Percentiles rank a stretch among this genome's conserved stretches.
These are phyloP conservation scores for Rhizopogon vinicolor DNA, from an alignment of 768 basidiomycete genomes.

Conservation along the genomic window DNA sequence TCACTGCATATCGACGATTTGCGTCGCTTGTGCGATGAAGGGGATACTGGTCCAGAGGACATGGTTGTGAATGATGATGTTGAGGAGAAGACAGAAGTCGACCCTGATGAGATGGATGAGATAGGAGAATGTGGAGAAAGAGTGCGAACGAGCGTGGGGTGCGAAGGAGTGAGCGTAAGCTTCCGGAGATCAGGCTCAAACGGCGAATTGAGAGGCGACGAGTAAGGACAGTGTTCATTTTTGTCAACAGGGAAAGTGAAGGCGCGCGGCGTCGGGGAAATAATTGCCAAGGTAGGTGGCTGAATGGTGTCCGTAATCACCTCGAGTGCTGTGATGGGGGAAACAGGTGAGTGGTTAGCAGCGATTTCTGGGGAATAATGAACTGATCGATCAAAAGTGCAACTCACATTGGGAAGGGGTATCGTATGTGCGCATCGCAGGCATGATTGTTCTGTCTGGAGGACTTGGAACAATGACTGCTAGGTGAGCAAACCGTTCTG, in stretches of 20 bases:
- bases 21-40: constrained; percentile 44
- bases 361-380: background rate
- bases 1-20: constrained; percentile 44
- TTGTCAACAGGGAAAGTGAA: constrained; percentile 37
- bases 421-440: constrained; percentile 76
- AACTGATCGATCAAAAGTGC: background rate
- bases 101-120: constrained; percentile 28
- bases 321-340: constrained; percentile 55
- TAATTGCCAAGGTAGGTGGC: constrained; percentile 50
- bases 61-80: constrained; percentile 31
- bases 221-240: constrained; percentile 50
- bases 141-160: constrained; percentile 32
- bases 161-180: constrained; percentile 41
- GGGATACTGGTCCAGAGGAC: constrained; percentile 25
- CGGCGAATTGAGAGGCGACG: constrained; percentile 63
- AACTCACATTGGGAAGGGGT: constrained; percentile 49
- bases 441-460: constrained; percentile 51
- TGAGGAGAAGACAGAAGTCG: constrained; percentile 37
- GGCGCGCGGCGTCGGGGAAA: constrained; percentile 59
- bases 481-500: constrained; percentile 30
- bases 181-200: constrained; percentile 65
- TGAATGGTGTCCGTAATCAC: constrained; percentile 63
- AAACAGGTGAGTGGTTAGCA: constrained; percentile 13
- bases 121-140: constrained; percentile 35
- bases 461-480: constrained; percentile 29